A percentile compares a stretch with the other conserved stretches of the same genome.
Conservation (phyloP, 306 rosid genomes). For the Quercus glauca region DNA sequence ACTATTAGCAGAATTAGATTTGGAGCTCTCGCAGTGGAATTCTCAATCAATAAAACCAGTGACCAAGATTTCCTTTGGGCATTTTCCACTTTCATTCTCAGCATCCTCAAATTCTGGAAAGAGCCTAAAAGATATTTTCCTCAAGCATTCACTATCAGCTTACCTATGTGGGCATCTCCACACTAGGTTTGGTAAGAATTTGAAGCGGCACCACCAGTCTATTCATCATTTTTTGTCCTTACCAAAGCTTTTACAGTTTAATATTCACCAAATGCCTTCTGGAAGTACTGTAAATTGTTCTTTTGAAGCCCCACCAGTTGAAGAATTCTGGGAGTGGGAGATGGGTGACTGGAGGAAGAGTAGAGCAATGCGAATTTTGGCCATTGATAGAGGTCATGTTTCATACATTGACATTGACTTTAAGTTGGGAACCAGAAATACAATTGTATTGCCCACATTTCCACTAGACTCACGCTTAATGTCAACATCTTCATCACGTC, state of each 20-base stretch:
- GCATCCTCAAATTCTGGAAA: conserved; percentile 64
- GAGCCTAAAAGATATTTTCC: conserved; percentile 70
- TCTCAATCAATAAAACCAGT: conserved; percentile 55
- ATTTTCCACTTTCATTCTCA: conserved; percentile 91
- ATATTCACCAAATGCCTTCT: conserved; percentile 45
- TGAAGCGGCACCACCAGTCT: conserved; percentile 79
- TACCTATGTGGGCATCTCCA: conserved; percentile 96
- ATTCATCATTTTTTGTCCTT: conserved; percentile 34
- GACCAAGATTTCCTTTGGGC: conserved; percentile 86
- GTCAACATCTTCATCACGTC: conserved; percentile 49
- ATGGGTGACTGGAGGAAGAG: conserved; percentile 96
- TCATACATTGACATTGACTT: conserved; percentile 76
- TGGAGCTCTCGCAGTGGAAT: conserved; percentile 81
- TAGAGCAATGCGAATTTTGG: conserved; percentile 74
- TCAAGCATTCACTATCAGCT: conserved; percentile 79
- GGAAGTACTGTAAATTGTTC: conserved; percentile 59
- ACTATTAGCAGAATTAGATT: conserved; percentile 63
- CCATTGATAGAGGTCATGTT: conserved; percentile 79
- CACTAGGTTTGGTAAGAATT: conserved; percentile 71
- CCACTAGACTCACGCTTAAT: conserved; percentile 87
- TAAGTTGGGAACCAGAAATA: conserved; percentile 44
- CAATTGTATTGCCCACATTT: conserved; percentile 83
- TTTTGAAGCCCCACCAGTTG: conserved; percentile 29
- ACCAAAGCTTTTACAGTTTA: conserved; percentile 60
- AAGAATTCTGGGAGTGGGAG: conserved; percentile 99